These are phyloP conservation scores for Aegilops sharonensis DNA, from an alignment of 176 grass and related monocot species.

Conservation along the genomic window DNA sequence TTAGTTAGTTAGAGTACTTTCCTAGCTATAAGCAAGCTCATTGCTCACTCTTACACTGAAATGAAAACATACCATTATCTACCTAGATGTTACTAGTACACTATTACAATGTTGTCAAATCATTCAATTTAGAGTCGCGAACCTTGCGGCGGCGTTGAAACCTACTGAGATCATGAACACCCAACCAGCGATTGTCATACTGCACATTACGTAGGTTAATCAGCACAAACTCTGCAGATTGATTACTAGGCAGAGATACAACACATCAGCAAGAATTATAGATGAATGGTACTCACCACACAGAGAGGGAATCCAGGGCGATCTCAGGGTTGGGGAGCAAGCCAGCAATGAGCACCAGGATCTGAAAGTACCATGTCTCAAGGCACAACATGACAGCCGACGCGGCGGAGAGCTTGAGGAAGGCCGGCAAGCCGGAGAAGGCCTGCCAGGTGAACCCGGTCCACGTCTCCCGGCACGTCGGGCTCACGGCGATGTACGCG, in stretches of 20 bases:
- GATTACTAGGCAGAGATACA: no score
- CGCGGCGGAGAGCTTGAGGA: not conserved
- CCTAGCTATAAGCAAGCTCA: not conserved
- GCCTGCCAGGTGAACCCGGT: not conserved
- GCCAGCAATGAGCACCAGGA: not conserved
- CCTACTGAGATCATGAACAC: not conserved
- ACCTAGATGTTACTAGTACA: no score
- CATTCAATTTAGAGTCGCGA: not conserved
- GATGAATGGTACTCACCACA: not conserved
- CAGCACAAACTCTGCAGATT: no score
- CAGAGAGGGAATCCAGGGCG: not conserved
- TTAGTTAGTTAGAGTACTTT: no score
- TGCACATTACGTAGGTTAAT: not conserved
- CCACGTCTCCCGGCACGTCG: not conserved
- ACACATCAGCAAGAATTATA: not conserved
- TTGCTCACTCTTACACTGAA: not conserved
- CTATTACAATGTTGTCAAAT: not conserved
- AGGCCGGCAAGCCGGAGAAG: not conserved
- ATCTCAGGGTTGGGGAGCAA: not conserved
- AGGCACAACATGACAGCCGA: not conserved
- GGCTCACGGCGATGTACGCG: not conserved
- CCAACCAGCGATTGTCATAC: not conserved
- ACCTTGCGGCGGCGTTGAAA: not conserved
- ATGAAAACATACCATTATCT: no score
- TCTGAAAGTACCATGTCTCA: not conserved